Conservation (phyloP, 1,139 yeast species). For the Geotrichum carabidarum region DNA sequence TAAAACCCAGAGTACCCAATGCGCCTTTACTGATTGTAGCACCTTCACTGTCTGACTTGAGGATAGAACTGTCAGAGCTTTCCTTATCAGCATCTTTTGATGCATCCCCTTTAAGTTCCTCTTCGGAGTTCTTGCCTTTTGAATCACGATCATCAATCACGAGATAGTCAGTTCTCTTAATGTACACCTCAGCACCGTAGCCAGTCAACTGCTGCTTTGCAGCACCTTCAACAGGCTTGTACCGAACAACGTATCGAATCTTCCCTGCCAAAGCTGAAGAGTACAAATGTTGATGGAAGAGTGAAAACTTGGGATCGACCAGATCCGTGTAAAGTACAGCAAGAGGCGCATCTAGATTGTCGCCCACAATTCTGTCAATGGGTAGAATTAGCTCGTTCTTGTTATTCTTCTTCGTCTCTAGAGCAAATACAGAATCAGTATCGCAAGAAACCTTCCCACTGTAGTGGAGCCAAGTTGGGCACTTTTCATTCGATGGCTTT, state of each 20-base stretch:
- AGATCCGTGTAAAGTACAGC: slow-evolving; percentile 51
- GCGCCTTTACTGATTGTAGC: slow-evolving; percentile 28
- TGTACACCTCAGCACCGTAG: slow-evolving; percentile 58
- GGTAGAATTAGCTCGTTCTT: slow-evolving; percentile 36
- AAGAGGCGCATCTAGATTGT: slow-evolving; percentile 39
- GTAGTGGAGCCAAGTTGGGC: slow-evolving; percentile 47
- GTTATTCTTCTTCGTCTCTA: slow-evolving; percentile 42
- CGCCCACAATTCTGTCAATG: slow-evolving; percentile 60
- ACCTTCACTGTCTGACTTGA: slow-evolving; percentile 23
- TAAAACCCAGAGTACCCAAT: slow-evolving; percentile 33
- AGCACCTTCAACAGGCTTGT: slow-evolving; percentile 42
- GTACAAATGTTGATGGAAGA: slow-evolving; percentile 55
- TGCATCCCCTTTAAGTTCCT: slow-evolving; percentile 16
- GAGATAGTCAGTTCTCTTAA: slow-evolving; percentile 60
- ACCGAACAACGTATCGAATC: slow-evolving; percentile 70
- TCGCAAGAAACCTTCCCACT: slow-evolving; percentile 55
- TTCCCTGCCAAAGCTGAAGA: slow-evolving; percentile 62
- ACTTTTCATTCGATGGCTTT: slow-evolving; percentile 28
- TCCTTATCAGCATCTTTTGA: slow-evolving; percentile 16
- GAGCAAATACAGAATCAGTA: slow-evolving; percentile 62
- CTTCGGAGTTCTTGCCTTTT: slow-evolving; percentile 21
- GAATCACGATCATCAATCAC: slow-evolving; percentile 56
- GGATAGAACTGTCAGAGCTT: slow-evolving; percentile 14
- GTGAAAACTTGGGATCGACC: slow-evolving; percentile 42
- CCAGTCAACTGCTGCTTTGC: slow-evolving; percentile 49